Conservation (phyloP, 495 filamentous ascomycete genomes). For the Aspergillus indologenus region DNA sequence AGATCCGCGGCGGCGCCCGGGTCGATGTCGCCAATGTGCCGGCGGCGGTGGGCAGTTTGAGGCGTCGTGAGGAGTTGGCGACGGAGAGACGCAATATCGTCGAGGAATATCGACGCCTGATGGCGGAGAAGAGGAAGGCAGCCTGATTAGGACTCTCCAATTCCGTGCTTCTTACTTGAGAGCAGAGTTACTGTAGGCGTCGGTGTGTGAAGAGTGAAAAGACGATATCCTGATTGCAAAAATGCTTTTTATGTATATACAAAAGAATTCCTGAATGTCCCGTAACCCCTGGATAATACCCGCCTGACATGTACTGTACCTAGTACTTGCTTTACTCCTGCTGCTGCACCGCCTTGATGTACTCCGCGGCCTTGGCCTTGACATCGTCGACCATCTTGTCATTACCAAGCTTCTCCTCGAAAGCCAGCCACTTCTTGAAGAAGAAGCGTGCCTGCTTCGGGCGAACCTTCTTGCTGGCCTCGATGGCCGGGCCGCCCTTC, state of each 20-base stretch:
- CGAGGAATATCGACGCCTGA: conserved; percentile 76
- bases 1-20: conserved; percentile 61
- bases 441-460: conserved; percentile 71
- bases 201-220: neutral
- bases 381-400: conserved; percentile 68
- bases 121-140: conserved; percentile 59
- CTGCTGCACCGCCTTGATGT: conserved; percentile 56
- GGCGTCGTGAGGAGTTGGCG: conserved; percentile 77
- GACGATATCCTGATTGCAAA: conserved; percentile 5
- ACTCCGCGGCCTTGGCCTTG: conserved; percentile 71
- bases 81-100: conserved; percentile 72
- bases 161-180: neutral
- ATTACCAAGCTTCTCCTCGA: conserved; percentile 70
- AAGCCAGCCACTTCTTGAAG: conserved; percentile 80
- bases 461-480: conserved; percentile 53
- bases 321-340: conserved; percentile 27
- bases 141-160: neutral
- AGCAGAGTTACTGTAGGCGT: no score
- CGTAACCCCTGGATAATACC: no score
- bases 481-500: conserved; percentile 47
- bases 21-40: conserved; percentile 75
- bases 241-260: conserved; percentile 17
- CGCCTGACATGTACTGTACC: no score
- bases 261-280: neutral
- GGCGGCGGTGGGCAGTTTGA: conserved; percentile 72